These are phyloP conservation scores for Penicillium digitatum DNA, from an alignment of 2,329 filamentous ascomycete genomes.

Conservation along the genomic window DNA sequence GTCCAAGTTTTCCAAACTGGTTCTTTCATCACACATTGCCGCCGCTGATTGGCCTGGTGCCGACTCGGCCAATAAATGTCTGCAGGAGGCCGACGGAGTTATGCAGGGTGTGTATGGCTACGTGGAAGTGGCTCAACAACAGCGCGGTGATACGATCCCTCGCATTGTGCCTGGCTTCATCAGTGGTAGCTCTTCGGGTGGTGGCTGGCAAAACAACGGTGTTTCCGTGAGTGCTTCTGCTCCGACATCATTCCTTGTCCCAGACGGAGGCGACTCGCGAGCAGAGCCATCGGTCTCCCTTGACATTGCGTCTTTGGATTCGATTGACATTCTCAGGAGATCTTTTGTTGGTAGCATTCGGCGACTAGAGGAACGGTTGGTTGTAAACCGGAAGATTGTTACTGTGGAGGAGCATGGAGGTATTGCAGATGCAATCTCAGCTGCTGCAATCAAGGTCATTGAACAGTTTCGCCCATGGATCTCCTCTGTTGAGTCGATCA, in stretches of 20 bases:
- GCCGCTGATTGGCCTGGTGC: conserved; percentile 92
- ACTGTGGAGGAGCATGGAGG: conserved; percentile 72
- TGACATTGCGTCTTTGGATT: conserved; percentile 72
- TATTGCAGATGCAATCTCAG: conserved; percentile 78
- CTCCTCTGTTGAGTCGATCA: conserved; percentile 83
- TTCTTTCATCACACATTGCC: conserved; percentile 95
- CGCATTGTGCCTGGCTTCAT: conserved; percentile 93
- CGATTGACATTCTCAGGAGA: conserved; percentile 79
- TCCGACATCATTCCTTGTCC: conserved; percentile 69
- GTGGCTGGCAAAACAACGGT: conserved; percentile 76
- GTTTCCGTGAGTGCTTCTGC: conserved; percentile 61
- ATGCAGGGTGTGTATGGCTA: conserved; percentile 92
- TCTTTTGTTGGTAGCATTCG: conserved; percentile 81
- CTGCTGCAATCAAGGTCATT: conserved; percentile 71
- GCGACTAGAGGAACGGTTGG: conserved; percentile 78
- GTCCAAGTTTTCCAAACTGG: conserved; percentile 99
- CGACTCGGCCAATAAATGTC: conserved; percentile 89
- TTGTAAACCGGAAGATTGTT: conserved; percentile 74
- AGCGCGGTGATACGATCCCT: conserved; percentile 87
- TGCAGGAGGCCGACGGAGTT: conserved; percentile 96
- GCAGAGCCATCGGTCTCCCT: conserved; percentile 69
- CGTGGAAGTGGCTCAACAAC: conserved; percentile 89
- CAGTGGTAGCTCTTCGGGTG: conserved; percentile 74
- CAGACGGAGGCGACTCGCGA: conserved; percentile 73
- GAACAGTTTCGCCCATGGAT: conserved; percentile 90